Base-by-base conservation (phyloP, 768 basidiomycete species). In the Termitomyces sp. region DNA sequence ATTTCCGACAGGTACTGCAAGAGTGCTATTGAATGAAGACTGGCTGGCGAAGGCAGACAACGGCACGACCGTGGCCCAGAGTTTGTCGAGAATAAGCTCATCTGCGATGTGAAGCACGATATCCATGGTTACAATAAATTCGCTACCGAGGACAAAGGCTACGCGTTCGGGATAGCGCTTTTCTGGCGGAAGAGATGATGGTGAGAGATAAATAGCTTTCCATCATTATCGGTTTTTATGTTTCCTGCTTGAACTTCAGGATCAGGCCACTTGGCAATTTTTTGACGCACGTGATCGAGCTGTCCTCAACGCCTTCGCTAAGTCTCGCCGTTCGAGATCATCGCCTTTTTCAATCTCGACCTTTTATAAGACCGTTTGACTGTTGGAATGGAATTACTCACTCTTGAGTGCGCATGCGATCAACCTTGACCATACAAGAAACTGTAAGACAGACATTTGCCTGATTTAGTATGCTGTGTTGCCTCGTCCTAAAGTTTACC, bases 21-120 rank as follows among this genome's bases (percentile, higher is more conserved):
- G 65, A 9, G 79, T 72, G 46, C 70, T 72, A 56, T 82, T 83
- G 42, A 75, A 61, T 32, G 74, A 63, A 38, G 66, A 63, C 32
- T 48, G 53, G 50, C 64, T 69, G 16, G 72, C 68, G 63, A 78
- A 78, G n/a, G 80, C 75, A 32, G 77, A 76, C 61, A 82, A 71
- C 3, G 94, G 95, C 50, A 94, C 76, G 60, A 92, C 69, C 53
- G 76, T 77, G 3, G 91, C 85, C 81, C 88, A 98, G n/a, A 86
- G 70, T 48, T 73, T 74, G 83, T 98, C 95, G 63, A 97, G 77
- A 48, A 90, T 28, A 67, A 79, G 80, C 33, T 87, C 80, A 74
- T 98, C 94, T 43, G 78, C 78, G 61, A 87, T 47, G 61, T 77
- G 58, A 50, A 98, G 84, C n/a, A 94, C 75, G 69, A 91, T 69